phyloP scores from a whole-genome alignment of 2,329 filamentous ascomycete species.

The Colletotrichum viniferum region DNA sequence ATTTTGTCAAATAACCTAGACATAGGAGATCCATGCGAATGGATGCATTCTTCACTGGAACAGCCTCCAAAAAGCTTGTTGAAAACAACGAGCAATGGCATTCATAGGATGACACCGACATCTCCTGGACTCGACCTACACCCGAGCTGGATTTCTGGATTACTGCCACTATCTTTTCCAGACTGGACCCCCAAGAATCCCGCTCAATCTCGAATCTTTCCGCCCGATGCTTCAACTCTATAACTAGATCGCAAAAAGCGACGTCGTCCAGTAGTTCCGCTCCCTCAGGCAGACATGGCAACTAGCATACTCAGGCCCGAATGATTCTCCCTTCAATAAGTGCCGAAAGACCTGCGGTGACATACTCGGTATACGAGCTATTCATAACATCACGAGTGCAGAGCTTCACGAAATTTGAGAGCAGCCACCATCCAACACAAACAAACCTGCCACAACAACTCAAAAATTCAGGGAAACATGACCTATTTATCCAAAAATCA shows the following conservation, averaged over 20 bases:
- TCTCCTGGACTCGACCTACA: background rate
- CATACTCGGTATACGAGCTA: accelerated
- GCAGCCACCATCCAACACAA: background rate
- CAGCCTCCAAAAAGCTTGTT: background rate
- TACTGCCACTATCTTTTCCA: background rate
- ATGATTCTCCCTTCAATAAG: accelerated
- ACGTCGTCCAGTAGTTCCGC: background rate
- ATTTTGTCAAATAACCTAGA: background rate
- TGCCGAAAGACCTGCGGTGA: background rate
- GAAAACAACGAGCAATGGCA: background rate
- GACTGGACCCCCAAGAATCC: background rate
- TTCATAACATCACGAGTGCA: background rate
- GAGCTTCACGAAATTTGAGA: background rate
- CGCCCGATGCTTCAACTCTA: background rate
- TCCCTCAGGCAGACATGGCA: accelerated
- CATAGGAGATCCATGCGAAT: background rate
- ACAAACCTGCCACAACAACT: accelerated
- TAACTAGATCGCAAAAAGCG: background rate
- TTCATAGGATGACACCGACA: background rate
- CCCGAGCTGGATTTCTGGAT: background rate
- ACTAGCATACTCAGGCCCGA: accelerated
- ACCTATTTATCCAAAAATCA: background rate
- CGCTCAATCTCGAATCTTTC: background rate
- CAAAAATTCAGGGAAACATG: accelerated
- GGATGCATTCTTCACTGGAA: background rate